Base-by-base conservation (phyloP, 148 eudicot species). In the Drosera capensis region DNA sequence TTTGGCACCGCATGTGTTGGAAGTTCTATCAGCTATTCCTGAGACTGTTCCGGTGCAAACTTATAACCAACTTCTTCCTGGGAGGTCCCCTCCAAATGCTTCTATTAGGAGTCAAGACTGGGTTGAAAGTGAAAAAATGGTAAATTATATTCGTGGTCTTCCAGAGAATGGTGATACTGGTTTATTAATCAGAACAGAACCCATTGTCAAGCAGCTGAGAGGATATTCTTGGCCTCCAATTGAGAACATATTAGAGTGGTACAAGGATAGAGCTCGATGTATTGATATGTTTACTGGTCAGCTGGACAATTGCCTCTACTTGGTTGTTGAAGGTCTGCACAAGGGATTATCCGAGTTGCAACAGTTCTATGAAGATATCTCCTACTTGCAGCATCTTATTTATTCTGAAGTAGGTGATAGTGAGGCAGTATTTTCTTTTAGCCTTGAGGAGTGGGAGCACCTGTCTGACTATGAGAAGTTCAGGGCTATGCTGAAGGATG, bases 11-110 rank as follows among this genome's bases (percentile, higher is more conserved):
- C 71, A 25, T 56, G 71, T 80, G 72, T 65, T 90, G 71, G 80
- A 84, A 42, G 68, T 84, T 63, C 65, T 90, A 66, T 73, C 79
- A 59, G 80, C 95, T 56, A 70, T 90, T 46, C 97, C 97, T 55
- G 97, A 84, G 67, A 90, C 97, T 26, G 71, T 84, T 43, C 87
- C 76, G 9, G 87, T 90, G 36, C 93, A 90, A 60, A 59, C 95
- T 31, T 90, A 90, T 70, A 74, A 74, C 21, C 97, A 84, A 54
- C 87, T 90, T 46, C 97, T 90, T 75, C 97, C 95, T 53, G 93
- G 93, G 46, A 58, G 57, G 56, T 65, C 93, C 60, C 79, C 87
- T 38, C 43, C 77, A 43, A 58, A 62, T 78, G 57, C 71, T 58
- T 36, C 56, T 68, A 52, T 80, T 51, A 71, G 97, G 57, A 93